These are phyloP conservation scores for Piper betle DNA, from an alignment of 164 flowering plant species.

Conservation along the genomic window DNA sequence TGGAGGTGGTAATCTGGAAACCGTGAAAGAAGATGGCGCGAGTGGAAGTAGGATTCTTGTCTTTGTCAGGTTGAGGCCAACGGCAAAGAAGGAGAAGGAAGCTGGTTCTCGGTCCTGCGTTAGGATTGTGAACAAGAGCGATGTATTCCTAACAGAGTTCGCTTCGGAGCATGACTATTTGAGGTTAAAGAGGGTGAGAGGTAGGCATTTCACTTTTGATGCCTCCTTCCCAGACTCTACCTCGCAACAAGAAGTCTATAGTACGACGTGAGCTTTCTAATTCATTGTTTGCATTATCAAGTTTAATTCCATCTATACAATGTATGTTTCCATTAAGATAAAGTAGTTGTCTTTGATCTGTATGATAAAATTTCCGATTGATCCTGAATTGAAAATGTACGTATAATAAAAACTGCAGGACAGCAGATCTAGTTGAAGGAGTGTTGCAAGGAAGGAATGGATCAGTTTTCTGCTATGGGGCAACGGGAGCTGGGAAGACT, in stretches of 20 bases:
- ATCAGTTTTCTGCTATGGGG: constrained; percentile 91
- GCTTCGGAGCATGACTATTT: constrained; percentile 74
- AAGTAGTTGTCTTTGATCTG: background rate
- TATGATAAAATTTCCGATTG: background rate
- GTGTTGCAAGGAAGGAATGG: constrained; percentile 88
- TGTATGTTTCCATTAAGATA: no score
- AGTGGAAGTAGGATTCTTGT: constrained; percentile 59
- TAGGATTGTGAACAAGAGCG: constrained; percentile 51
- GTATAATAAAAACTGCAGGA: constrained; percentile 36
- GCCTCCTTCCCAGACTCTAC: constrained; percentile 72
- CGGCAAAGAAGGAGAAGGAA: constrained; percentile 78
- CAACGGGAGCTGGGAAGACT: constrained; percentile 96
- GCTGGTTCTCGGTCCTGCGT: constrained; percentile 64
- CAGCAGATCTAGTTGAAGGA: constrained; percentile 79
- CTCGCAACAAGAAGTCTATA: constrained; percentile 67
- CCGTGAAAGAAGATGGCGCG: constrained; percentile 18
- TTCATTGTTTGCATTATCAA: background rate
- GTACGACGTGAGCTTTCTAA: constrained; percentile 54
- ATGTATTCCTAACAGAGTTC: constrained; percentile 68
- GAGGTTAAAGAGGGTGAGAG: constrained; percentile 73
- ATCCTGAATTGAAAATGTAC: background rate
- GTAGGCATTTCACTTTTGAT: constrained; percentile 81
- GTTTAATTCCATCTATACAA: background rate
- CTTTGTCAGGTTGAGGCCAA: constrained; percentile 87
- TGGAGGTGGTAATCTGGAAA: constrained; percentile 15